Evolutionary conservation across 768 basidiomycete genomes (phyloP).

Genomic region (Cubamyces sp.): DNA sequence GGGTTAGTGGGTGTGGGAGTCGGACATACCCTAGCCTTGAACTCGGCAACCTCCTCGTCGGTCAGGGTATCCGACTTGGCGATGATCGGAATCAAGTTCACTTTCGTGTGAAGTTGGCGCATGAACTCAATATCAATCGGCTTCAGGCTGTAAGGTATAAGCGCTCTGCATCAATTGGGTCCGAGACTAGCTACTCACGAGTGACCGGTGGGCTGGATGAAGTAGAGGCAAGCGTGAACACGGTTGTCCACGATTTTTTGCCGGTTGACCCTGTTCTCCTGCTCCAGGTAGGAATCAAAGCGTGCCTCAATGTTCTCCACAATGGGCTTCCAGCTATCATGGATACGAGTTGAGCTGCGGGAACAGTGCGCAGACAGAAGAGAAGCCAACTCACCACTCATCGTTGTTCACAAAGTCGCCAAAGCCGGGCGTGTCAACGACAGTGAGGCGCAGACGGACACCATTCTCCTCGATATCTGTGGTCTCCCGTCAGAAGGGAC

Average conservation of each 20-base stretch:
- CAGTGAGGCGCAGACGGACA: conserved; percentile 94
- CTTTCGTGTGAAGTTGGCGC: conserved; percentile 94
- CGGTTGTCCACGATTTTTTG: conserved; percentile 94
- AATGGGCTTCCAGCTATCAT: conserved; percentile 92
- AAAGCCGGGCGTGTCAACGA: conserved; percentile 98
- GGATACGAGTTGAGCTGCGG: conserved; percentile 21
- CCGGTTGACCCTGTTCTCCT: conserved; percentile 98
- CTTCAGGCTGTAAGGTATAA: conserved; percentile 68
- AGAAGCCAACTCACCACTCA: conserved; percentile 66
- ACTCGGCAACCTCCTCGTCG: conserved; percentile 90
- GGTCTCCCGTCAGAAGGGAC: neutral
- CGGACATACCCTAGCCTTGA: conserved; percentile 83
- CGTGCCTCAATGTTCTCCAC: conserved; percentile 98
- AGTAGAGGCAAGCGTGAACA: conserved; percentile 98
- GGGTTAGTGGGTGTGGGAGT: conserved; percentile 15
- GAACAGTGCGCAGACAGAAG: conserved; percentile 22
- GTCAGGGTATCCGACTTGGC: conserved; percentile 98
- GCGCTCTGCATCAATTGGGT: conserved; percentile 6
- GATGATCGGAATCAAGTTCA: conserved; percentile 98
- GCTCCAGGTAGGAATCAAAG: conserved; percentile 96
- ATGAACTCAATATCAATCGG: conserved; percentile 99
- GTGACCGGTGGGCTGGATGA: conserved; percentile 98
- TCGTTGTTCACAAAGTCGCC: conserved; percentile 99
- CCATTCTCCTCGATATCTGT: conserved; percentile 99
- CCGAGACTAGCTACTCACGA: conserved; percentile 60